Evolutionary conservation across 2,329 filamentous ascomycete species (phyloP).

Genomic region (Fusarium pseudonygamai): DNA sequence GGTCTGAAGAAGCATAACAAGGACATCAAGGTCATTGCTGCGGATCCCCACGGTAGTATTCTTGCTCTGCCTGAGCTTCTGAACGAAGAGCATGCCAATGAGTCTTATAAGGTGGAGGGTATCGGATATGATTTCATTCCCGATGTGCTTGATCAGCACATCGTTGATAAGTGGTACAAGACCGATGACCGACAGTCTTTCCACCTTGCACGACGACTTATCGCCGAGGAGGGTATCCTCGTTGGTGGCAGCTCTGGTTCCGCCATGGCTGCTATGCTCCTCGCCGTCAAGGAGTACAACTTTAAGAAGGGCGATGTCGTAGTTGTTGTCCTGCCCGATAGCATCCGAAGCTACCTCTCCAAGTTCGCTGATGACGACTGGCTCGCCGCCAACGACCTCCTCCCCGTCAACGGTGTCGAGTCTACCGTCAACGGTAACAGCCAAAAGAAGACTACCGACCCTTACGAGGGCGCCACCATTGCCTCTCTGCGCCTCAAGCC

Average conservation of each 20-base stretch:
- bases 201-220: constrained; percentile 86
- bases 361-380: constrained; percentile 99
- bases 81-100: constrained; percentile 83
- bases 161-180: constrained; percentile 97
- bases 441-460: constrained; percentile 63
- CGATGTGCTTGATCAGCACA: constrained; percentile 82
- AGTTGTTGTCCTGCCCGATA: constrained; percentile 92
- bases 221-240: constrained; percentile 91
- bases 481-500: constrained; percentile 88
- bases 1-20: constrained; percentile 89
- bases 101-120: constrained; percentile 96
- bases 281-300: constrained; percentile 79
- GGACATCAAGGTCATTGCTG: constrained; percentile 87
- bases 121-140: constrained; percentile 99
- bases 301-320: constrained; percentile 86
- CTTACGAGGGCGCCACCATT: constrained; percentile 82
- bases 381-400: constrained; percentile 94
- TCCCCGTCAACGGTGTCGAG: constrained; percentile 68
- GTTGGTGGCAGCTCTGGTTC: constrained; percentile 95
- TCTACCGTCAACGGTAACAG: constrained; percentile 53
- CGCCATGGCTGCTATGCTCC: constrained; percentile 83
- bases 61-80: constrained; percentile 82
- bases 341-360: constrained; percentile 95
- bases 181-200: constrained; percentile 94
- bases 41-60: constrained; percentile 92